Base-by-base conservation (phyloP, 2,329 filamentous ascomycete species). In the Verticillium longisporum region DNA sequence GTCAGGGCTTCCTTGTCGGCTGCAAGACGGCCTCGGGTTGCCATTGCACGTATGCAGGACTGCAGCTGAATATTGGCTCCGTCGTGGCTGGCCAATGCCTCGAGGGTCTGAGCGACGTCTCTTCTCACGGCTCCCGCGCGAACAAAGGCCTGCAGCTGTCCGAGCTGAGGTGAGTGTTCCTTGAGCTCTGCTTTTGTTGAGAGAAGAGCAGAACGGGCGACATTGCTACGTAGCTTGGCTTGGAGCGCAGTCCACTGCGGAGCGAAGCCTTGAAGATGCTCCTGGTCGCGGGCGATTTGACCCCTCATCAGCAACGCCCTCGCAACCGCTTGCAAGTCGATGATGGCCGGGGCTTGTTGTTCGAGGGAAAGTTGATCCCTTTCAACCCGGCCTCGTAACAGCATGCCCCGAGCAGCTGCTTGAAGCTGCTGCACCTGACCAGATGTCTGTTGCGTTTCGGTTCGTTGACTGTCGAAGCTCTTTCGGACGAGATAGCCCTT, bases 401-500 rank as follows among this genome's bases (percentile, higher is more conserved):
- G 73, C 75, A 86, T 83, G 68, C 89, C 90, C 62, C 90, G 83
- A 66, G 87, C 82, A 50, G 83, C 83, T 60, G 88, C 85, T 75
- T 92, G 89, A 54, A 92, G 78, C 56, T 78, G 75, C 62, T 79
- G 75, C 45, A 89, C 80, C 58, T 81, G 77, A 36, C 78, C 78
- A 66, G 82, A 75, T 59, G 79, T 75, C 65, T 79, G 72, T 65
- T 76, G 77, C 18, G 84, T 85, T 70, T 85, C 82, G 64, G 78
- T 75, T 67, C 83, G 81, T 73, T 85, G 85, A 63, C 77, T 77
- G 58, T 77, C 72, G 62, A 89, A 74, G 57, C 77, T 77, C 70
- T 84, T 82, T 56, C 89, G 85, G 61, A 84, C 74, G 64, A 92
- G 75, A 66, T 86, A 88, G 32, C 89, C 90, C 68, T 88, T 83